These are phyloP conservation scores for Epichloe coenophiala DNA, from an alignment of 2,329 filamentous ascomycete species.

Conservation along the genomic window DNA sequence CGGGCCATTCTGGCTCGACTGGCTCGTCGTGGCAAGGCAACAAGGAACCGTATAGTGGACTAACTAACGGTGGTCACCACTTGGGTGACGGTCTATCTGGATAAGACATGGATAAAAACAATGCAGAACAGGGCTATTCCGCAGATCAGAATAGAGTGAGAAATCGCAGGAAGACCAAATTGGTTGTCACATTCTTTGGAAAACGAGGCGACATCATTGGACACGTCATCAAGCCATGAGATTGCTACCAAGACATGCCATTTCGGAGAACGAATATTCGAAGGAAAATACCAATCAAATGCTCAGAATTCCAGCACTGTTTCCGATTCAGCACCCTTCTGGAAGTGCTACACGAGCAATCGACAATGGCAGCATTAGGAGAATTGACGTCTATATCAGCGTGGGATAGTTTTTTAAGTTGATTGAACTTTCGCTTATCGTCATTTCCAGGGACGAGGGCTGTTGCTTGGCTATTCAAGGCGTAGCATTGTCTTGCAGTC, in stretches of 20 bases:
- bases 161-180: no score
- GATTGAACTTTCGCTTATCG: background rate
- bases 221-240: no score
- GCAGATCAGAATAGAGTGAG: no score
- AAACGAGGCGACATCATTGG: no score
- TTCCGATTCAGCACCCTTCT: background rate
- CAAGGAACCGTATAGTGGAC: no score
- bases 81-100: no score
- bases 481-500: background rate
- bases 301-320: background rate
- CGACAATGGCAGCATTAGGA: background rate
- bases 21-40: no score
- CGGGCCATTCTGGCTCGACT: no score
- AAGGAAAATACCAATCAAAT: background rate
- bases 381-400: background rate
- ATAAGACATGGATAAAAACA: no score
- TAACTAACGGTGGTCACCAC: no score
- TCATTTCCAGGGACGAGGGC: background rate
- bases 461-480: background rate
- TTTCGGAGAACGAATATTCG: background rate
- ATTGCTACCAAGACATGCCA: background rate
- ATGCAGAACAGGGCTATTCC: no score
- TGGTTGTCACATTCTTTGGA: no score
- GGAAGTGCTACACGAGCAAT: background rate
- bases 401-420: background rate